Base-by-base conservation (phyloP, 2,329 filamentous ascomycete genomes). In the Sporothrix phasma region DNA sequence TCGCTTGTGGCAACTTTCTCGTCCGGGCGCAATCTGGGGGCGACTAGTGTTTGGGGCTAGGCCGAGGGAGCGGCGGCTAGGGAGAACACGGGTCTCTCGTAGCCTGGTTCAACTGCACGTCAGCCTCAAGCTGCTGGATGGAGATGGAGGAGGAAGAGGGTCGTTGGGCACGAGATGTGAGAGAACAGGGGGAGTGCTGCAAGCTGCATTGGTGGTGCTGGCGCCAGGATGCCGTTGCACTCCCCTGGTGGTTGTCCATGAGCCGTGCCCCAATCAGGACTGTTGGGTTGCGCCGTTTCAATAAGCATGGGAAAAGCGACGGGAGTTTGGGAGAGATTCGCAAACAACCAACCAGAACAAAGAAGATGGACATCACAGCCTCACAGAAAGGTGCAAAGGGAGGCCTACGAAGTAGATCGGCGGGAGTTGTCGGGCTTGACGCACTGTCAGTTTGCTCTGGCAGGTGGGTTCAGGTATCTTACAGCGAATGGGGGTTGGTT, bases 21-120 rank as follows among this genome's bases (percentile, higher is more conserved):
- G n/a, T 43, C 15, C 29, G 31, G 51, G 29, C 46, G 15, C 17
- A 39, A 46, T 49, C 45, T 54, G 51, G 63, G 63, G 56, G 62
- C 46, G 62, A n/a, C 63, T 64, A 64, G 63, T 61, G 63, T 64
- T 64, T 64, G 63, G 56, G 45, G 56, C 63, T 64, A 59, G 56
- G 39, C 39, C 37, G 58, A 61, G 56, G 63, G 39, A 31, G 24
- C 56, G 56, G 56, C 63, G 47, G 63, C 61, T 61, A 64, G 56
- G 59, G 53, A 43, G 45, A 34, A 54, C 5, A 46, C 56, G 41
- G 58, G 29, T 61, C 58, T 61, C 22, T 24, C 37, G 43, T 34
- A 61, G 41, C 58, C 58, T 46, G 17, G 37, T 17, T 31, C 11
- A 37, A 15, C 34, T 37, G 34, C 3, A 37, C 7, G 19, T 46